Conservation (phyloP, 2,329 filamentous ascomycete species). For the Aspergillus sp. region DNA sequence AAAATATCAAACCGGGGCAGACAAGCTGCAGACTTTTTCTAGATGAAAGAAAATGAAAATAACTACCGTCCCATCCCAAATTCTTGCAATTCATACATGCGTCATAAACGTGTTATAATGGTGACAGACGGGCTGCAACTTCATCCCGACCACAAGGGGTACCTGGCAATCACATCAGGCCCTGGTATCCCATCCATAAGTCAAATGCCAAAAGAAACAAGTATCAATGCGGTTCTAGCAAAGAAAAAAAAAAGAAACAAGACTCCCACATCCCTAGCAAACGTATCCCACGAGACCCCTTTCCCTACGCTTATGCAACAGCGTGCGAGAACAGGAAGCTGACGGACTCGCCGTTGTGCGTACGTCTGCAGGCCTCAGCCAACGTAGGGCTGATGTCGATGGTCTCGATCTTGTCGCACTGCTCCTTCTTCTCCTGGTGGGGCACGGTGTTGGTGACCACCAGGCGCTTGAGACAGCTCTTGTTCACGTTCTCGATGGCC, state of each 20-base stretch:
- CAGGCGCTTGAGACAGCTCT: conserved; percentile 70
- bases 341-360: conserved; percentile 52
- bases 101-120: conserved; percentile 11
- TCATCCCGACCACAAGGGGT: neutral
- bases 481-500: conserved; percentile 82
- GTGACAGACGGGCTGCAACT: neutral
- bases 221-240: no score
- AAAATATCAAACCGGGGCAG: neutral
- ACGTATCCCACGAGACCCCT: neutral
- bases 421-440: conserved; percentile 73
- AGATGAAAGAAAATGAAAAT: conserved; percentile 3
- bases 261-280: no score
- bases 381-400: conserved; percentile 85
- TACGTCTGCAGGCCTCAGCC: conserved; percentile 49
- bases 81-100: conserved; percentile 10
- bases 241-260: no score
- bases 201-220: no score
- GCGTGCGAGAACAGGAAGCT: conserved; percentile 51
- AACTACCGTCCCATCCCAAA: conserved; percentile 6
- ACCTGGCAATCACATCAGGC: neutral
- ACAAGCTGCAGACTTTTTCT: neutral
- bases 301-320: conserved; percentile 29
- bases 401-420: conserved; percentile 77
- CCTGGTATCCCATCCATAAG: neutral
- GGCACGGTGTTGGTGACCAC: conserved; percentile 91